A percentile compares a stretch with the other conserved stretches of the same genome.
These are phyloP conservation scores for Spathaspora sp. DNA, from an alignment of 1,139 yeast genomes.

Conservation along the genomic window DNA sequence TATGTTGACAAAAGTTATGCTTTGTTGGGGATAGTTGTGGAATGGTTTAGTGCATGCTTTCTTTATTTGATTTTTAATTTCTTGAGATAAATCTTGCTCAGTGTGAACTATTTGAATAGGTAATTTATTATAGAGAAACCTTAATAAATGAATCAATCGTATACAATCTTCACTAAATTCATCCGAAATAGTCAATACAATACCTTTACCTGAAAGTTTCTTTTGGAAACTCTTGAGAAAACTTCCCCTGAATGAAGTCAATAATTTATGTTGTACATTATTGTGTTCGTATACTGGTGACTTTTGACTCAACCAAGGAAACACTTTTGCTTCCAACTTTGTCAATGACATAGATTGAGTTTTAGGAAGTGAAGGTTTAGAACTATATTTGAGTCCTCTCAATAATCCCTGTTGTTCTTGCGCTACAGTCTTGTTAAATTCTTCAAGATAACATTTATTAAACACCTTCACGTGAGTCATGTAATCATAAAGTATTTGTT, in stretches of 20 bases:
- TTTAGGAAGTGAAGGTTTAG: conserved; percentile 5
- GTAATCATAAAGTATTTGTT: conserved; percentile 39
- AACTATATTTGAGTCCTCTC: conserved; percentile 11
- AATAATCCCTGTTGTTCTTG: neutral
- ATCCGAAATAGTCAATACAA: conserved; percentile 36
- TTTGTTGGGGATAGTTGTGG: conserved; percentile 30
- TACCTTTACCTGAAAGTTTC: conserved; percentile 31
- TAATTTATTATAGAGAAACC: conserved; percentile 26
- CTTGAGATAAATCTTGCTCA: conserved; percentile 20
- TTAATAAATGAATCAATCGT: conserved; percentile 27
- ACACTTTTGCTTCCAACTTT: conserved; percentile 16
- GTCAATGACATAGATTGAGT: neutral
- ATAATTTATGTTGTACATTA: conserved; percentile 5
- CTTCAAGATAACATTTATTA: conserved; percentile 40
- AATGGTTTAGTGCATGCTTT: conserved; percentile 21
- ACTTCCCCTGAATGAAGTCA: conserved; percentile 10
- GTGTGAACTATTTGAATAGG: conserved; percentile 37
- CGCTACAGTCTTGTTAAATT: neutral
- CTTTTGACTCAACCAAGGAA: conserved; percentile 27
- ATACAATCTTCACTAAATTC: conserved; percentile 24
- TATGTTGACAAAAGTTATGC: conserved; percentile 45
- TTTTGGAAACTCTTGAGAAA: conserved; percentile 20
- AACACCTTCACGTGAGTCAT: conserved; percentile 42
- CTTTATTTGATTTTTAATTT: conserved; percentile 21
- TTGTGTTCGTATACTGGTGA: conserved; percentile 21